These are phyloP conservation scores for Xylariaceae sp. DNA, from an alignment of 2,329 filamentous ascomycete species.

Conservation along the genomic window DNA sequence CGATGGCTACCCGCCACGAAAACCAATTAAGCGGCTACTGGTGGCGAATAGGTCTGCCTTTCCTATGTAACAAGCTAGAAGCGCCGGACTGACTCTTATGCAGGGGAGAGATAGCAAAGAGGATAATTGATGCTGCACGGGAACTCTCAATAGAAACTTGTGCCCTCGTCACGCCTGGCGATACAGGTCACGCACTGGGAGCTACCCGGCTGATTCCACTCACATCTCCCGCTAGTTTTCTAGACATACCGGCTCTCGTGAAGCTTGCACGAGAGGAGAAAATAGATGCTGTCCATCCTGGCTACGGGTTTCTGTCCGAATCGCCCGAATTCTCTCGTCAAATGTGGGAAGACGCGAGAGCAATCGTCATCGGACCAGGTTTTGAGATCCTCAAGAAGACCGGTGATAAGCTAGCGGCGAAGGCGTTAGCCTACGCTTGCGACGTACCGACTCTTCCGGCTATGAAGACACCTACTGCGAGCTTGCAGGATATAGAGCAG, in stretches of 20 bases:
- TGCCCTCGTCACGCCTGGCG: conserved; percentile 10
- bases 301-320: conserved; percentile 62
- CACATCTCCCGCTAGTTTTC: conserved; percentile 7
- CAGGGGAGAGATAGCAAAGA: conserved; percentile 16
- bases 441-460: conserved; percentile 39
- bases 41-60: too few relatives aligned
- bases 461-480: conserved; percentile 17
- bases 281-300: conserved; percentile 52
- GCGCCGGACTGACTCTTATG: too few relatives aligned
- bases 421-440: conserved; percentile 37
- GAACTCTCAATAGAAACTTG: conserved; percentile 16
- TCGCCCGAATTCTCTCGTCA: conserved; percentile 55
- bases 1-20: too few relatives aligned
- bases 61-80: too few relatives aligned
- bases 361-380: conserved; percentile 56
- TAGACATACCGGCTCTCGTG: conserved; percentile 9
- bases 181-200: conserved; percentile 10
- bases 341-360: conserved; percentile 44
- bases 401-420: conserved; percentile 22
- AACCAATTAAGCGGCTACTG: too few relatives aligned
- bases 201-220: conserved; percentile 9
- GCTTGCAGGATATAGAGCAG: conserved; percentile 50
- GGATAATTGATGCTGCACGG: conserved; percentile 13
- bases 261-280: conserved; percentile 33
- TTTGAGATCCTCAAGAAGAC: conserved; percentile 46